Percentiles rank a stretch among this genome's conserved stretches.
Conservation (phyloP, 257 asterid genomes). For the Ballota nigra region DNA sequence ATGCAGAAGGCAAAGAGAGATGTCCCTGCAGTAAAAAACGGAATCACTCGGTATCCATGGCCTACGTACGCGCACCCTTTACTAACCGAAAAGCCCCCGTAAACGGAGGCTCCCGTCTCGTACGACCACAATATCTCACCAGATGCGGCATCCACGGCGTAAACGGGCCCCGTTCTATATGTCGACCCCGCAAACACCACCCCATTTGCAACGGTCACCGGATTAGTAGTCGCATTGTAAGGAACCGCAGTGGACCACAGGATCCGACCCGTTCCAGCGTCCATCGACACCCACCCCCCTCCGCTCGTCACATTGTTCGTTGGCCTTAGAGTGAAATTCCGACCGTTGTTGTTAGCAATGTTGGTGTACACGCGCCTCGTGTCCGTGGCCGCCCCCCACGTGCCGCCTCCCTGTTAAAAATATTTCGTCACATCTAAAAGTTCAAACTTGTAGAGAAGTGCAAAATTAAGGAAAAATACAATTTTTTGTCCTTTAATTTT, state of each 20-base stretch:
- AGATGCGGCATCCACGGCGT: constrained; percentile 34
- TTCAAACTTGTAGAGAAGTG: too few species aligned
- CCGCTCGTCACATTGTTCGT: constrained; percentile 34
- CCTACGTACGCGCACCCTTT: constrained; percentile 51
- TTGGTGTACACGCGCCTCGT: constrained; percentile 40
- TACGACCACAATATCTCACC: constrained; percentile 49
- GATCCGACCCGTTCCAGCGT: constrained; percentile 39
- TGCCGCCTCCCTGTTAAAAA: constrained; percentile 53
- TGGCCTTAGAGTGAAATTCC: constrained; percentile 41
- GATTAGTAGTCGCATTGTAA: constrained; percentile 35
- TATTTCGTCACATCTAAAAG: too few species aligned
- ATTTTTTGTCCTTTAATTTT: too few species aligned
- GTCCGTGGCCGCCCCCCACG: constrained; percentile 62
- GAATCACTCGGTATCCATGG: constrained; percentile 34
- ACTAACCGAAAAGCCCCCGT: constrained; percentile 54
- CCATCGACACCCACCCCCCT: constrained; percentile 61
- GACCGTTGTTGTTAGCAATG: constrained; percentile 29
- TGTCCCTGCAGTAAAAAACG: constrained; percentile 32
- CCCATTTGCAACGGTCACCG: constrained; percentile 45
- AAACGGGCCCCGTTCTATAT: constrained; percentile 39
- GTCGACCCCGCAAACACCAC: constrained; percentile 49
- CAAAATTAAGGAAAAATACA: too few species aligned
- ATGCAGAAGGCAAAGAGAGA: constrained; percentile 52
- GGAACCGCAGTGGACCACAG: constrained; percentile 60
- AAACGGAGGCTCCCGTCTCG: constrained; percentile 45